Base-by-base conservation (phyloP, 257 asterid species). In the Primulina tabacum region DNA sequence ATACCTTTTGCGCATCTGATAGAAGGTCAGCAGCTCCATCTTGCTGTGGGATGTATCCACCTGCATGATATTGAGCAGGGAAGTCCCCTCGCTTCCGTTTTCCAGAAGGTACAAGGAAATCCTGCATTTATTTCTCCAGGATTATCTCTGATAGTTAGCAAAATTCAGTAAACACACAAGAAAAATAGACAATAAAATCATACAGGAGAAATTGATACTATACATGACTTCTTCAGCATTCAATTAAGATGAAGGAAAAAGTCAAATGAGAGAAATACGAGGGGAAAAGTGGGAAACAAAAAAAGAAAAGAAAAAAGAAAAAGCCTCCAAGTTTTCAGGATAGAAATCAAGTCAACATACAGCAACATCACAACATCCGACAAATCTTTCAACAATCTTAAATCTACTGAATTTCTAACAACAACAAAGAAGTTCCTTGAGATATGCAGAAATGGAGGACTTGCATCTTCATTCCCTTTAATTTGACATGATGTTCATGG, bases 21-120 rank as follows among this genome's bases (percentile, higher is more conserved):
- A 72, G 69, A 56, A 74, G 55, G 68, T 88, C 95, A 33, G 86
- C 90, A 62, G 98, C 89, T 71, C 98, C 98, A 83, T 92, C 98
- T 81, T 88, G 98, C 78, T 92, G 98, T 21, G 98, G 97, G 77
- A 92, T 92, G 81, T 83, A 86, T 70, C 94, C 95, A 68, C 92
- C 94, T 75, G 88, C 74, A 60, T 77, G 81, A 75, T 79, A 80
- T 68, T 87, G 92, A 29, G 97, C 78, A 66, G 89, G 79, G 60
- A 87, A 67, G 53, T 88, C 97, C 8, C 88, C 98, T 79, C 98
- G 79, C 73, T 92, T 92, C 56, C 98, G 79, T 89, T 92, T 92
- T 57, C 97, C 98, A 65, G 92, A 67, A 34, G 86, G 24, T 50
- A 50, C 67, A 76, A 92, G 89, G 82, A 92, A 90, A 78, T 92